These are phyloP conservation scores for Alternaria brassicae DNA, from an alignment of 2,329 filamentous ascomycete species.

Conservation along the genomic window DNA sequence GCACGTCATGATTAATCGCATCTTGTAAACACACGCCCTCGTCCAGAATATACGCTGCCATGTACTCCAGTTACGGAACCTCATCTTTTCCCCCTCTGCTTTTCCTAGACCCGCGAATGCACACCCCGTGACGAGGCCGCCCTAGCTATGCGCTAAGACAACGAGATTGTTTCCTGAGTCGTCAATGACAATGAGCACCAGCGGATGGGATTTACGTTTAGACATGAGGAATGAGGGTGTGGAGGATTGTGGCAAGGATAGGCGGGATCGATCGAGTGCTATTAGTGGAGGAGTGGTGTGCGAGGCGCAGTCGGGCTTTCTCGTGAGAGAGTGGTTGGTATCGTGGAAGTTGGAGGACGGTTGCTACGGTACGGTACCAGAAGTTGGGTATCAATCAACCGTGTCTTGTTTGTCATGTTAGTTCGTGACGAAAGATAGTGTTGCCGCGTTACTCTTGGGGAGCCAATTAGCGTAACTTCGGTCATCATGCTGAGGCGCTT, in stretches of 20 bases:
- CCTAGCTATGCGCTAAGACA: conserved; percentile 55
- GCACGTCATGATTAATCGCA: not conserved
- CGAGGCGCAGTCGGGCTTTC: not conserved
- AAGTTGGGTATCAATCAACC: too few species aligned
- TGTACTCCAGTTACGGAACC: conserved; percentile 47
- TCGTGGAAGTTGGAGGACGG: not conserved
- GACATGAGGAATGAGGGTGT: conserved; percentile 28
- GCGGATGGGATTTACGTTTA: too few species aligned
- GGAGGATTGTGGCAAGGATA: conserved; percentile 40
- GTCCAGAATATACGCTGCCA: conserved; percentile 48
- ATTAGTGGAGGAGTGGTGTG: not conserved
- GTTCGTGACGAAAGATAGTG: not conserved
- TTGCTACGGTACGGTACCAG: too few species aligned
- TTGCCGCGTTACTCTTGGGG: not conserved
- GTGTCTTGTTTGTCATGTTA: not conserved
- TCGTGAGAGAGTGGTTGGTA: not conserved
- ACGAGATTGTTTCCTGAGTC: conserved; percentile 52
- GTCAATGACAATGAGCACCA: conserved; percentile 45
- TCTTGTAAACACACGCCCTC: conserved; percentile 43
- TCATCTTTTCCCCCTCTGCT: conserved; percentile 48
- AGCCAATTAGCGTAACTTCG: not conserved
- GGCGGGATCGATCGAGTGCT: conserved; percentile 20
- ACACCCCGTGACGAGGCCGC: conserved; percentile 52
- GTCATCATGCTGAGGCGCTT: not conserved
- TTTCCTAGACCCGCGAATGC: conserved; percentile 47